Evolutionary conservation across 331 rosid genomes (phyloP).

Genomic region (Spiraea crenata): DNA sequence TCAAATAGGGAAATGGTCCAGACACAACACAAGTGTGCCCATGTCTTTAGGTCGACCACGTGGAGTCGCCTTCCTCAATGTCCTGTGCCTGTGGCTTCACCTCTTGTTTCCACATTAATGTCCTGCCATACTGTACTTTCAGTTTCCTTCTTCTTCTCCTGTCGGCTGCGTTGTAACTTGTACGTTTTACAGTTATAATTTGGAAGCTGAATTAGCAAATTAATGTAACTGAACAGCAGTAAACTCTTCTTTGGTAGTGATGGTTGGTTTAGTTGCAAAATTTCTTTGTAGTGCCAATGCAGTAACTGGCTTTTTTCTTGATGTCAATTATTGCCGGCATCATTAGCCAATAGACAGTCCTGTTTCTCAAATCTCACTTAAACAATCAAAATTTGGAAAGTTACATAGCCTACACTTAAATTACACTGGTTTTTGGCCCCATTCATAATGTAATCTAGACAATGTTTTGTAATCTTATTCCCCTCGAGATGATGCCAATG

Average conservation of each 20-base stretch:
- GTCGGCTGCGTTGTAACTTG: too few relatives aligned
- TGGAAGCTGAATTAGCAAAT: too few relatives aligned
- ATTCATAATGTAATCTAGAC: too few relatives aligned
- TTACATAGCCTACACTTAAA: too few relatives aligned
- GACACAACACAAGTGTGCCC: neutral
- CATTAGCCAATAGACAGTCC: too few relatives aligned
- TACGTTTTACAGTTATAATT: too few relatives aligned
- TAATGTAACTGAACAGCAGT: too few relatives aligned
- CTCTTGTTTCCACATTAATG: neutral
- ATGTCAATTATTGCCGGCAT: neutral
- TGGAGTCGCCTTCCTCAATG: neutral
- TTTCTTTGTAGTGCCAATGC: neutral
- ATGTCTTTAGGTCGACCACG: slow-evolving; percentile 13
- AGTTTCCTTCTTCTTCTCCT: neutral
- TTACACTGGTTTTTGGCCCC: too few relatives aligned
- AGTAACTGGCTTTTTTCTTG: neutral
- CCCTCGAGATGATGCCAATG: neutral
- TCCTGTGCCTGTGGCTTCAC: neutral
- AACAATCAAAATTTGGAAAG: too few relatives aligned
- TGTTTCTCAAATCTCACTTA: neutral
- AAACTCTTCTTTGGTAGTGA: too few relatives aligned
- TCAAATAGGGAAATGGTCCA: neutral
- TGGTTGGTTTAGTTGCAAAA: too few relatives aligned
- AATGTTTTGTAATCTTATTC: neutral
- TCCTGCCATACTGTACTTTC: neutral